Conservation (phyloP, 1,284 basidiomycete genomes). For the Peniophora sp. region DNA sequence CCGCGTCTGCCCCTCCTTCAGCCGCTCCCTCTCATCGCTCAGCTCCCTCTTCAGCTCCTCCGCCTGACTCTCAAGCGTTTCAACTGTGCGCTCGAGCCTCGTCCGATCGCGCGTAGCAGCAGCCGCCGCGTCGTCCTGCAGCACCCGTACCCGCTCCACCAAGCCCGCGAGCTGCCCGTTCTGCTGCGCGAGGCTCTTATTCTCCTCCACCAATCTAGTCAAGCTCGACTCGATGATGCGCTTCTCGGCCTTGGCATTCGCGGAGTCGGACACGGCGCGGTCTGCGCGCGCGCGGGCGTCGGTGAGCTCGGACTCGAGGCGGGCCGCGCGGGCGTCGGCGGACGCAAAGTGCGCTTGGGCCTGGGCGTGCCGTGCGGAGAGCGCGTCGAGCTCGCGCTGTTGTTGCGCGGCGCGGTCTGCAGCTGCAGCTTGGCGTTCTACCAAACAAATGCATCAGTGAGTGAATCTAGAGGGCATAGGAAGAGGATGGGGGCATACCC, state of each 20-base stretch:
- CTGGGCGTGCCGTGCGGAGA: slow-evolving; percentile 58
- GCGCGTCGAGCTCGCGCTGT: slow-evolving; percentile 50
- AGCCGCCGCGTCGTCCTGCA: slow-evolving; percentile 82
- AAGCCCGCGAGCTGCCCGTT: slow-evolving; percentile 80
- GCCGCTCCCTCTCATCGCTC: slow-evolving; percentile 73
- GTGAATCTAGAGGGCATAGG: not conserved
- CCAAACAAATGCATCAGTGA: slow-evolving; percentile 2
- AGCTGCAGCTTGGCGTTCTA: slow-evolving; percentile 61
- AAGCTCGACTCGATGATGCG: slow-evolving; percentile 83
- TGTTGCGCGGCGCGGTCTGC: slow-evolving; percentile 54
- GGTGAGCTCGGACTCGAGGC: slow-evolving; percentile 57
- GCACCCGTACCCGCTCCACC: slow-evolving; percentile 81
- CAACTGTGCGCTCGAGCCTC: slow-evolving; percentile 73
- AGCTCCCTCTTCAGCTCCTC: slow-evolving; percentile 72
- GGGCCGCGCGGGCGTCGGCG: slow-evolving; percentile 57
- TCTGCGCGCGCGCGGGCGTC: slow-evolving; percentile 53
- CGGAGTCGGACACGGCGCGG: slow-evolving; percentile 74
- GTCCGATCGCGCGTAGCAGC: slow-evolving; percentile 75
- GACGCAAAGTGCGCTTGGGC: slow-evolving; percentile 61
- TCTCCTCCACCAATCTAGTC: slow-evolving; percentile 76
- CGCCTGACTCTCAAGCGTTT: slow-evolving; percentile 74
- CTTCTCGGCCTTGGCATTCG: slow-evolving; percentile 86
- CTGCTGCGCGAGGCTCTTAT: slow-evolving; percentile 71
- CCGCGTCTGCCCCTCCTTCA: slow-evolving; percentile 65
- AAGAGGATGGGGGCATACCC: slow-evolving; percentile 35